Conservation (phyloP, 1,284 basidiomycete genomes). For the Tylopilus orsonianus region DNA sequence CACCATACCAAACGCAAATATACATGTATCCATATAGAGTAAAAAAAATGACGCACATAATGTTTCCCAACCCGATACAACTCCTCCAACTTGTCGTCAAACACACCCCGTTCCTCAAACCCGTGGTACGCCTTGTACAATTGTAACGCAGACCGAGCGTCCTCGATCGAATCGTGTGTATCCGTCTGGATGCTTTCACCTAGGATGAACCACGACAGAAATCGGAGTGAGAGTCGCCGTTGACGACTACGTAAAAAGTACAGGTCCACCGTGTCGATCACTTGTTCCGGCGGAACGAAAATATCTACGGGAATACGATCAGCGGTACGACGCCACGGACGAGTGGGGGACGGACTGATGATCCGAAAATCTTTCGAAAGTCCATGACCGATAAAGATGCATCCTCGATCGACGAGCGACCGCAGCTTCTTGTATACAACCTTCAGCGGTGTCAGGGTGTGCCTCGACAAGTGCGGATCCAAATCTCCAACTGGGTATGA, state of each 20-base stretch:
- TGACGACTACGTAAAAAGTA: slow-evolving; percentile 84
- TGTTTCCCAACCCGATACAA: slow-evolving; percentile 72
- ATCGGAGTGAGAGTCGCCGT: slow-evolving; percentile 86
- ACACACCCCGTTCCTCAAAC: slow-evolving; percentile 75
- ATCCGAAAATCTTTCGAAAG: slow-evolving; percentile 99
- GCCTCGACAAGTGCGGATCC: slow-evolving; percentile 78
- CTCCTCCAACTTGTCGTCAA: slow-evolving; percentile 91
- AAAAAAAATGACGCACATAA: slow-evolving; percentile 49
- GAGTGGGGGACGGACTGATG: slow-evolving; percentile 70
- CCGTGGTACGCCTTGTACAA: slow-evolving; percentile 84
- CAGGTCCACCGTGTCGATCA: slow-evolving; percentile 95
- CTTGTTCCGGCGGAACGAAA: slow-evolving; percentile 91
- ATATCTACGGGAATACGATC: slow-evolving; percentile 61
- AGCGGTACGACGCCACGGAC: not conserved
- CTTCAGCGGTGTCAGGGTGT: slow-evolving; percentile 94
- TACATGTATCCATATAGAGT: not conserved
- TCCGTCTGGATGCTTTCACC: slow-evolving; percentile 91
- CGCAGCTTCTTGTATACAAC: slow-evolving; percentile 98
- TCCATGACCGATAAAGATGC: slow-evolving; percentile 97
- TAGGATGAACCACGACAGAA: slow-evolving; percentile 92
- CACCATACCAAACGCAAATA: not conserved
- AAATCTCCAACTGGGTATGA: slow-evolving; percentile 77
- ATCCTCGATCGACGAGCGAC: slow-evolving; percentile 90
- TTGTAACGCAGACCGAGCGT: slow-evolving; percentile 85
- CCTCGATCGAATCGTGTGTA: slow-evolving; percentile 97